phyloP scores from a whole-genome alignment of 2,329 filamentous ascomycete species.

The Paraphaeosphaeria sporulosa region DNA sequence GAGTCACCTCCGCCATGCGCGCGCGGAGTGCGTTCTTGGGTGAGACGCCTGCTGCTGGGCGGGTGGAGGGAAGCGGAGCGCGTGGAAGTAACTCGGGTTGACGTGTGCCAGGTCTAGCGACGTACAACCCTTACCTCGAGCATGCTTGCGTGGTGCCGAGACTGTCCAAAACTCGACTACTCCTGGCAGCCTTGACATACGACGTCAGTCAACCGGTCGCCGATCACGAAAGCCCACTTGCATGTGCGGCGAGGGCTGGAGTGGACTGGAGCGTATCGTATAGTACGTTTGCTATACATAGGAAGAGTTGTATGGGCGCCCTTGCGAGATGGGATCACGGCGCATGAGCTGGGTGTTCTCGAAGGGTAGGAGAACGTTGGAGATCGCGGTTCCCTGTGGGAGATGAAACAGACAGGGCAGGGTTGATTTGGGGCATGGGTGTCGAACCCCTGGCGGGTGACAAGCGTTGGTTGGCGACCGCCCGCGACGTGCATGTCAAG shows the following conservation, averaged over 20 bases:
- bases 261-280: no score
- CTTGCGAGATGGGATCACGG: background rate
- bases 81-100: no score
- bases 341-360: constrained; percentile 1
- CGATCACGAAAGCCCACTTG: background rate
- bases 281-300: no score
- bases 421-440: constrained; percentile 2
- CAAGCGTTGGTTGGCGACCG: background rate
- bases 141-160: background rate
- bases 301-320: background rate
- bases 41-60: no score
- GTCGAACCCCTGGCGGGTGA: constrained; percentile 1
- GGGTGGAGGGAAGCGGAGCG: no score
- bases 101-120: constrained; percentile 4
- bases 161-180: background rate
- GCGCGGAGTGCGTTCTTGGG: background rate
- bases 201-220: background rate
- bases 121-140: background rate
- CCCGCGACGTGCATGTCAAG: background rate
- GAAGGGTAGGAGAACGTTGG: constrained; percentile 6
- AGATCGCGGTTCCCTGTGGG: background rate
- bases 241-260: background rate
- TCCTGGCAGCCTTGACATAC: background rate
- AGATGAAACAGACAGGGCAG: background rate
- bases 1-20: background rate